These are phyloP conservation scores for Tinospora cordifolia DNA, from an alignment of 164 flowering plant species.

Conservation along the genomic window DNA sequence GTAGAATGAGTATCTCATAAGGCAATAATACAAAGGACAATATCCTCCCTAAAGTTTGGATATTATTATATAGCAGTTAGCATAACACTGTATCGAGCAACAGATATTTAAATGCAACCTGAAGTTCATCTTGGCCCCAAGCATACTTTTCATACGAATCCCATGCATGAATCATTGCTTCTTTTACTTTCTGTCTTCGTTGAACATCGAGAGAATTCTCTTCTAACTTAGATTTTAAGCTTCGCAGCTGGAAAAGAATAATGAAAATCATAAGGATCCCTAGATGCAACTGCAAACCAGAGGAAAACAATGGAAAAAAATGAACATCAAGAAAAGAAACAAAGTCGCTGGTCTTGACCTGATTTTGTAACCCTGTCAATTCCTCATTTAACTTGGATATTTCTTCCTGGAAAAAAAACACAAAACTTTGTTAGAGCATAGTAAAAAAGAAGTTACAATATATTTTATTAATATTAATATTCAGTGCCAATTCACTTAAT, in stretches of 20 bases:
- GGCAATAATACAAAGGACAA: background rate
- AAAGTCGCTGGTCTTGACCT: constrained; percentile 28
- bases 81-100: background rate
- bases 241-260: constrained; percentile 47
- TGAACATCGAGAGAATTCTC: constrained; percentile 32
- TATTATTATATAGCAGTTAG: background rate
- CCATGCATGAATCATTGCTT: constrained; percentile 99
- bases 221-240: constrained; percentile 26
- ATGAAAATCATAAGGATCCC: background rate
- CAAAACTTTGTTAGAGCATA: background rate
- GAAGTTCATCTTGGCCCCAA: constrained; percentile 99
- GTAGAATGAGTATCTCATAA: background rate
- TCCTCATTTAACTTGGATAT: constrained; percentile 43
- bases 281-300: background rate
- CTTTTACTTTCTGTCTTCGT: constrained; percentile 83
- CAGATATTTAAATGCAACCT: constrained; percentile 35
- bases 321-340: background rate
- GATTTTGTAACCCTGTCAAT: constrained; percentile 30
- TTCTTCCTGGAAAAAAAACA: constrained; percentile 43
- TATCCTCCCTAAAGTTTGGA: background rate
- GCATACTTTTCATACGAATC: constrained; percentile 90
- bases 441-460: background rate
- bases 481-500: background rate
- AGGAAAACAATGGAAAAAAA: background rate
- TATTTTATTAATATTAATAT: background rate